These are phyloP conservation scores for Globisporangium mamillatum DNA, from an alignment of 352 stramenopile species.

Conservation along the genomic window DNA sequence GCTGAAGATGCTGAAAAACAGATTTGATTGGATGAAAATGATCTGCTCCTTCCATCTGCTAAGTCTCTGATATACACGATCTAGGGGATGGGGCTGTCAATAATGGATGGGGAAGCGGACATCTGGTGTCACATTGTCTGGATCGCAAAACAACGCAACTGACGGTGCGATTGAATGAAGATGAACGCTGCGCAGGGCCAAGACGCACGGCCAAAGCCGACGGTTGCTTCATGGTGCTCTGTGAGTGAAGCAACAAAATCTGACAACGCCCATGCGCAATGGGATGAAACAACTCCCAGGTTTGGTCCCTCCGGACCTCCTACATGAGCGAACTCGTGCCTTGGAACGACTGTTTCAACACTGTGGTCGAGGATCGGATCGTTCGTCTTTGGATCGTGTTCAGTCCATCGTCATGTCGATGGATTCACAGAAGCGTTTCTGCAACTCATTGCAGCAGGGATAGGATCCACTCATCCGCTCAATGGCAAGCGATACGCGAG, in stretches of 20 bases:
- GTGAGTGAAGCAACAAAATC: neutral
- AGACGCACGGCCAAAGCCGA: neutral
- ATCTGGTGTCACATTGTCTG: constrained; percentile 10
- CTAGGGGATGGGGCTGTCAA: constrained; percentile 1
- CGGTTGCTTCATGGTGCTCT: neutral
- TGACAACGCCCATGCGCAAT: neutral
- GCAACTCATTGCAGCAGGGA: neutral
- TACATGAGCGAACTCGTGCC: neutral
- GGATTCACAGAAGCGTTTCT: neutral
- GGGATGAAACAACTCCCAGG: neutral
- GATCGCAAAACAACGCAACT: neutral
- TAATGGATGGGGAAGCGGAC: constrained; percentile 7
- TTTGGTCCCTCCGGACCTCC: neutral
- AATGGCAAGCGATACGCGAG: neutral
- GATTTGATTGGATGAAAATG: constrained; percentile 6
- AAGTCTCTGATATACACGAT: constrained; percentile 7
- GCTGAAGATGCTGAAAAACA: neutral
- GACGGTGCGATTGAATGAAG: neutral
- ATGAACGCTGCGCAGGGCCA: neutral
- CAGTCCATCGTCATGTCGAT: neutral
- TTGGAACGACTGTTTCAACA: neutral
- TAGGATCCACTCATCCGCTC: neutral
- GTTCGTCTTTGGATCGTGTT: neutral
- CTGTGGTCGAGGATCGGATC: neutral
- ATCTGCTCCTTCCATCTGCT: neutral